Base-by-base conservation (phyloP, 1,139 yeast genomes). In the Hemisphaericaspora xylofermentans region DNA sequence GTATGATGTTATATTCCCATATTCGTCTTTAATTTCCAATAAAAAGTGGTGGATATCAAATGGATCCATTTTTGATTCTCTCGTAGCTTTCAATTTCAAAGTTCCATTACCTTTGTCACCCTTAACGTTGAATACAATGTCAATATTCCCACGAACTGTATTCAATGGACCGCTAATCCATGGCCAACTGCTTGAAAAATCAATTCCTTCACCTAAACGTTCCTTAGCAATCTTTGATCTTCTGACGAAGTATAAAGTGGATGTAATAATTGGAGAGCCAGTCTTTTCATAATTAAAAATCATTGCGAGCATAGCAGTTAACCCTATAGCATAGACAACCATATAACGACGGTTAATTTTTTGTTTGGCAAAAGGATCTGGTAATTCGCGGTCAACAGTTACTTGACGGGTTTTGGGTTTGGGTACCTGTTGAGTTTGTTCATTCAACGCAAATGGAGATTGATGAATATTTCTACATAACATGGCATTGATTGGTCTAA, bases 271-370 rank as follows among this genome's bases (percentile, higher is more conserved):
- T 2, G 98, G 96, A 7, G 95, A 86, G 41, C 85, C 80, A 18
- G 89, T 82, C 61, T 88, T 91, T 59, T 93, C 98, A 65, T 91
- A 91, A 68, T 93, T 89, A 75, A 91, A 83, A 52, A 89, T 86
- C 30, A 86, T 74, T 16, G 76, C 74, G 51, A 91, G 75, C 6
- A 93, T 71, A 6, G 78, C 66, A 8, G 80, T 76, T 68, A 88
- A 84, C 17, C 85, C 78, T 14, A 78, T 61, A 25, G 81, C 78
- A 59, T 88, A 89, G 1, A 72, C 71, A 6, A 72, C 63, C 54
- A 88, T 82, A 42, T 80, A 78, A 33, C 66, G 55, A 39, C 82
- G 68, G 50, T 77, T 77, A 45, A 64, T 67, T 43, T 72, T 74
- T 47, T 71, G 66, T 42, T 75, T 79, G 22, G 71, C 75, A 45